These are phyloP conservation scores for Niveomyces coronatus DNA, from an alignment of 2,329 filamentous ascomycete species.

Conservation along the genomic window DNA sequence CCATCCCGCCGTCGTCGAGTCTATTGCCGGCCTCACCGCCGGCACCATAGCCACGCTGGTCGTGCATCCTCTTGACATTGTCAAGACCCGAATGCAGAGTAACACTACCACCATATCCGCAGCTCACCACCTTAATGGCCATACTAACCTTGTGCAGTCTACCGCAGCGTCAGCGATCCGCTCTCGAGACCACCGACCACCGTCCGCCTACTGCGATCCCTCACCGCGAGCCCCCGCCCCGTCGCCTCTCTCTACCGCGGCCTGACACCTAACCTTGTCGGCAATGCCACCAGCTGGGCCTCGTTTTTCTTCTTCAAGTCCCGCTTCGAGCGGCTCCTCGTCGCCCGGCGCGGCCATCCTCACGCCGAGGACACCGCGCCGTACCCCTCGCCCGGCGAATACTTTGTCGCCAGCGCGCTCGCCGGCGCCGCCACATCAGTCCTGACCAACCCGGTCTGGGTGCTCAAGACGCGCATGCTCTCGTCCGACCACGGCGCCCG, in stretches of 20 bases:
- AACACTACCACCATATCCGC: constrained; percentile 13
- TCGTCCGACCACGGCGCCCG: constrained; percentile 64
- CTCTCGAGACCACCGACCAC: constrained; percentile 34
- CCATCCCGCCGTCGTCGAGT: constrained; percentile 74
- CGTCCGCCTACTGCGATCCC: constrained; percentile 40
- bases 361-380: constrained; percentile 1
- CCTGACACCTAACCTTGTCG: constrained; percentile 78
- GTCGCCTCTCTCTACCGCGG: constrained; percentile 75
- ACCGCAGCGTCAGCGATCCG: constrained; percentile 32
- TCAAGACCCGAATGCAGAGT: constrained; percentile 95
- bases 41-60: constrained; percentile 77
- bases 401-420: constrained; percentile 66
- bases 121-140: background rate
- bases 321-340: constrained; percentile 38
- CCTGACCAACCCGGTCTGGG: constrained; percentile 93
- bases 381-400: constrained; percentile 52
- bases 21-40: constrained; percentile 79
- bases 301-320: constrained; percentile 79
- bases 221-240: constrained; percentile 42
- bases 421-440: constrained; percentile 66
- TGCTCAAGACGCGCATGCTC: constrained; percentile 95
- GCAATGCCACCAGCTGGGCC: constrained; percentile 84
- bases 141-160: constrained; percentile 28
- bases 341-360: constrained; percentile 15
- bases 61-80: constrained; percentile 86